These are phyloP conservation scores for Eimeria sp. DNA, from an alignment of 169 alveolate genomes.

Conservation along the genomic window DNA sequence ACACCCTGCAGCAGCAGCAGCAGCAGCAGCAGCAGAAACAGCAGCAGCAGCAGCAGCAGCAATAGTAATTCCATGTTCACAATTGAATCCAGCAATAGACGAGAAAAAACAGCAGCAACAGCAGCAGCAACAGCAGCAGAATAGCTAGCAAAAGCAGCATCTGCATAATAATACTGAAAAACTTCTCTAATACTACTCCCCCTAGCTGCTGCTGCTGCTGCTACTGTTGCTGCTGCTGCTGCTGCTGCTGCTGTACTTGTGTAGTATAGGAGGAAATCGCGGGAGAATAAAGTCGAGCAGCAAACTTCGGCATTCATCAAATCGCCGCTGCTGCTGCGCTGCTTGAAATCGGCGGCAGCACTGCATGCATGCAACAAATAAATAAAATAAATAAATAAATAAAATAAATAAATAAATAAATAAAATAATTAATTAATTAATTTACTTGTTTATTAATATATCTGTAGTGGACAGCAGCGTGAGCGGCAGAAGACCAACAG, in stretches of 20 bases:
- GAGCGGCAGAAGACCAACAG: not conserved
- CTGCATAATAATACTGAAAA: not conserved
- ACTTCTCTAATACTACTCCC: no score
- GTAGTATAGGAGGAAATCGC: constrained; percentile 57
- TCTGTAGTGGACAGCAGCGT: not conserved
- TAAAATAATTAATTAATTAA: not conserved
- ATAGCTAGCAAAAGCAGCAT: not conserved
- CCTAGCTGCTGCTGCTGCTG: no score
- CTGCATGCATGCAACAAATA: not conserved
- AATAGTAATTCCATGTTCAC: no score
- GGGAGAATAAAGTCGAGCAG: constrained; percentile 21
- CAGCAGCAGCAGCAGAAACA: constrained; percentile 23
- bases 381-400: no score
- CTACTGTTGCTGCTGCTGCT: no score
- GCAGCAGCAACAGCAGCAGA: not conserved
- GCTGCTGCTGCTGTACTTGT: not conserved
- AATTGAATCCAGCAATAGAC: no score
- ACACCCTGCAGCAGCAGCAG: constrained; percentile 71
- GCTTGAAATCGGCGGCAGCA: constrained; percentile 25
- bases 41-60: constrained; percentile 1
- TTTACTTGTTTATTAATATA: not conserved
- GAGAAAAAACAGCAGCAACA: not conserved
- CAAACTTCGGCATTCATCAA: constrained; percentile 13
- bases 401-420: no score
- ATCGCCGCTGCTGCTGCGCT: constrained; percentile 11